Evolutionary conservation across 441 rosid species (phyloP).

Genomic region (Adansonia grandidieri): DNA sequence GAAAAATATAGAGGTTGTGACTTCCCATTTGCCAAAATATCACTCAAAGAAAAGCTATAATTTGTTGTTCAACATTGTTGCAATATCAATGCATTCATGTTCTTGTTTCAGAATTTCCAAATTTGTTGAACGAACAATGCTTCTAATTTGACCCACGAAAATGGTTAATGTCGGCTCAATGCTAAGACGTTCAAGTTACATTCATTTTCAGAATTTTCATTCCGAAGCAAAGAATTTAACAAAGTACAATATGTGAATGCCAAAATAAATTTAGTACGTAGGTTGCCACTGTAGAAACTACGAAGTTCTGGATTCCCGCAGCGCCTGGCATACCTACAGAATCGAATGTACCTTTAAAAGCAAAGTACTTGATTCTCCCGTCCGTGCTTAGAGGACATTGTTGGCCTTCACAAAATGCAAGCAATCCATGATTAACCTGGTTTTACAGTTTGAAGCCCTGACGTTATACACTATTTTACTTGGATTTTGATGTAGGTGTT

Average conservation of each 20-base stretch:
- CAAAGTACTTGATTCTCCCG: background rate
- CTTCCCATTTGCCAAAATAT: background rate
- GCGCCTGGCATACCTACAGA: slow-evolving; percentile 59
- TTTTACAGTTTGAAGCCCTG: slow-evolving; percentile 83
- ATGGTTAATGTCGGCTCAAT: too few relatives aligned
- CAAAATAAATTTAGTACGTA: background rate
- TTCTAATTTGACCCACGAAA: background rate
- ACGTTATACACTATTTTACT: slow-evolving; percentile 36
- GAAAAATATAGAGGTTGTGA: background rate
- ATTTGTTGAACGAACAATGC: too few relatives aligned
- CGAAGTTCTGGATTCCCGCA: slow-evolving; percentile 22
- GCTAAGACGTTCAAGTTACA: too few relatives aligned
- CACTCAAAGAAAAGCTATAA: background rate
- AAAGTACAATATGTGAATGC: background rate
- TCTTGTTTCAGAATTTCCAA: background rate
- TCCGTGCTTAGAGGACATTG: background rate
- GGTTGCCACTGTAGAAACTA: background rate
- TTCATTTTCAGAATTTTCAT: background rate
- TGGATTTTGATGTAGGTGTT: too few relatives aligned
- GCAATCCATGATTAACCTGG: slow-evolving; percentile 55
- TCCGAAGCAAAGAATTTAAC: background rate
- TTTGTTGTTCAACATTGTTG: too few relatives aligned
- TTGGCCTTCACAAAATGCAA: background rate
- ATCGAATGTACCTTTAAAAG: slow-evolving; percentile 66
- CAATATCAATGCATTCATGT: background rate